phyloP scores from a whole-genome alignment of 805 yeast species.

The Pichia manshurica region DNA sequence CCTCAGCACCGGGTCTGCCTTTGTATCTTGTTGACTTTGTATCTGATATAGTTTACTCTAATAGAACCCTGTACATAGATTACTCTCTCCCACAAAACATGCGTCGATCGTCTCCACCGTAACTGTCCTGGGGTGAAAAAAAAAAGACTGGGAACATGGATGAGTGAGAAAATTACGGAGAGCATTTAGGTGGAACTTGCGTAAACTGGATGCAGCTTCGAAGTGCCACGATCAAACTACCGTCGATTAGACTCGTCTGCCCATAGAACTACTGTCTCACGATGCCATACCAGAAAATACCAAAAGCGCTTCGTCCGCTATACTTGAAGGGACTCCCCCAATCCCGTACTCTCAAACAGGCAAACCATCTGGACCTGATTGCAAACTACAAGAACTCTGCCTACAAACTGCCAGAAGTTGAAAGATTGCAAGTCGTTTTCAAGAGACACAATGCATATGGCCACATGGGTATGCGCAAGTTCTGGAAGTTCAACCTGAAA shows the following conservation, averaged over 20 bases:
- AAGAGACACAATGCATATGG: slow-evolving; percentile 42
- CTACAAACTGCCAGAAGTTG: slow-evolving; percentile 30
- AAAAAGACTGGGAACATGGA: too few species aligned
- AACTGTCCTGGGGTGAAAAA: too few species aligned
- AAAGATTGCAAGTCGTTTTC: slow-evolving; percentile 47
- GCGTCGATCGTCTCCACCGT: too few species aligned
- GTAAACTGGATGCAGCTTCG: too few species aligned
- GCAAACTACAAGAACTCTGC: slow-evolving; percentile 44
- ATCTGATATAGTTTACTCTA: not conserved
- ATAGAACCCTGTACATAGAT: slow-evolving; percentile 5
- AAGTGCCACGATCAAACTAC: too few species aligned
- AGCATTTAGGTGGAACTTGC: too few species aligned
- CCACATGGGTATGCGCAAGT: slow-evolving; percentile 63
- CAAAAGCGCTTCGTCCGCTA: slow-evolving; percentile 22
- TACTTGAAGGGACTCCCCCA: slow-evolving; percentile 34
- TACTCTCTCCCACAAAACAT: too few species aligned
- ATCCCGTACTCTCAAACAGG: slow-evolving; percentile 41
- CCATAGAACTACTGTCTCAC: not conserved
- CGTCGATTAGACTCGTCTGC: too few species aligned
- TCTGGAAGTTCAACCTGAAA: slow-evolving; percentile 72
- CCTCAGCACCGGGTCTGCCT: too few species aligned
- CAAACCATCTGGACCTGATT: slow-evolving; percentile 43
- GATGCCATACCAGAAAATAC: slow-evolving; percentile 21
- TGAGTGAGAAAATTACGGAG: too few species aligned
- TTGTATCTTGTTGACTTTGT: too few species aligned